Evolutionary conservation across 441 rosid species (phyloP).

Genomic region (Populus hybrid): DNA sequence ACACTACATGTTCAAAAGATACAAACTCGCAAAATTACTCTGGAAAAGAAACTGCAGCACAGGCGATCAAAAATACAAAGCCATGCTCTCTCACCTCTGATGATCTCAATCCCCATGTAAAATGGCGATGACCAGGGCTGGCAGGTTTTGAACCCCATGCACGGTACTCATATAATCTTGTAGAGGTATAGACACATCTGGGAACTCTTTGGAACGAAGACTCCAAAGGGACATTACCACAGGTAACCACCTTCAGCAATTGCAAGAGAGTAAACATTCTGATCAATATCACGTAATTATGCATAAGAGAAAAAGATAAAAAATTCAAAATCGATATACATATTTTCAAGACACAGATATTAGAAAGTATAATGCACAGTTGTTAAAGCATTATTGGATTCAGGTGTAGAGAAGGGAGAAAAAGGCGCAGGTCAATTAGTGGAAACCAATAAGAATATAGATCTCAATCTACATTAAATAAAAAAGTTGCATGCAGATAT

Average conservation of each 20-base stretch:
- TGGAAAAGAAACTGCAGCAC: background rate
- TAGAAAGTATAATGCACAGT: too few relatives aligned
- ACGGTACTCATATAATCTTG: conserved; percentile 75
- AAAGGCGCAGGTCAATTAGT: too few relatives aligned
- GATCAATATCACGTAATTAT: background rate
- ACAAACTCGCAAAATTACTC: background rate
- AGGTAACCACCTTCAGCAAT: conserved; percentile 73
- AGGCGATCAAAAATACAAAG: background rate
- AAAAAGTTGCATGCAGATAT: too few relatives aligned
- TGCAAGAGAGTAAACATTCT: background rate
- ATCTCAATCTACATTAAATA: too few relatives aligned
- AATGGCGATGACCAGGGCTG: conserved; percentile 65
- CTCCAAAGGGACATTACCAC: conserved; percentile 88
- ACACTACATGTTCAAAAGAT: background rate
- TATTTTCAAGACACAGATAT: too few relatives aligned
- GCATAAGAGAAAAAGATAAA: background rate
- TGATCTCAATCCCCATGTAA: conserved; percentile 78
- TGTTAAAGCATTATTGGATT: too few relatives aligned
- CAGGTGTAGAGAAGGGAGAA: too few relatives aligned
- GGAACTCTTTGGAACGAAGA: too few relatives aligned
- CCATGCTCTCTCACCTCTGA: conserved; percentile 53
- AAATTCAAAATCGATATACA: background rate
- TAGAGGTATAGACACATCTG: conserved; percentile 79
- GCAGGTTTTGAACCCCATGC: conserved; percentile 87
- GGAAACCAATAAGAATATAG: too few relatives aligned